Evolutionary conservation across 257 asterid species (phyloP), one percentile per base, ranked within the genome.

Genomic region (Jaltomata sinuosa): DNA sequence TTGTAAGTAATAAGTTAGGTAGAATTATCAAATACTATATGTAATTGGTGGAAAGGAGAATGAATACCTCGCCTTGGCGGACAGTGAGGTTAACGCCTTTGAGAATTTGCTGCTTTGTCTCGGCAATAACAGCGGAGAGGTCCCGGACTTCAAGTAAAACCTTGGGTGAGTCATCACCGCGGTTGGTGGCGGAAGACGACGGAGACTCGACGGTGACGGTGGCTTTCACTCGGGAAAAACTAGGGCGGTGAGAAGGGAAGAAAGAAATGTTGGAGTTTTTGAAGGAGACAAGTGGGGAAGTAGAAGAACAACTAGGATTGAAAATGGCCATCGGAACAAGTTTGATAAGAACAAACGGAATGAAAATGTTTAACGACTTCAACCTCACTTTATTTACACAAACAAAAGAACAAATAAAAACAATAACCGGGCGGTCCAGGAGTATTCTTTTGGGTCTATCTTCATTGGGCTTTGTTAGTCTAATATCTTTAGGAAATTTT

Each of bases 71-170:
- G 84, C 99, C 99, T 85, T 93, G 94, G 83, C 81, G 88, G 71
- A 97, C 89, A 40, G 96, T 91, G 84, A 97, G 99, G 81, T 97
- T 93, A 89, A 97, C 94, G 57, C 99, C 99, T 87, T 97, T 97
- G 29, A 97, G 92, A 81, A 97, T 91, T n/a, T 83, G 85, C 90
- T 92, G 91, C 86, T 88, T 95, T 12, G 99, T 91, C 61, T 94
- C 97, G 50, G 90, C 68, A 85, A 97, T 87, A 52, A 92, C 94
- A 54, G 99, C 99, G 16, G 92, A 84, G 19, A 97, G 96, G 57
- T 91, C 97, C 62, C 90, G 94, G 83, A 97, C 99, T 85, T 95
- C 94, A 57, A 97, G 97, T 79, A 95, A 90, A 25, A 93, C 89
- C 86, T 92, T 88, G 55, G 90, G 87, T 7, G 84, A 85, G 3